Percentiles rank a stretch among this genome's conserved stretches.
Evolutionary conservation across 2,329 filamentous ascomycete genomes (phyloP).

Genomic region (Cladorrhinum sp.): DNA sequence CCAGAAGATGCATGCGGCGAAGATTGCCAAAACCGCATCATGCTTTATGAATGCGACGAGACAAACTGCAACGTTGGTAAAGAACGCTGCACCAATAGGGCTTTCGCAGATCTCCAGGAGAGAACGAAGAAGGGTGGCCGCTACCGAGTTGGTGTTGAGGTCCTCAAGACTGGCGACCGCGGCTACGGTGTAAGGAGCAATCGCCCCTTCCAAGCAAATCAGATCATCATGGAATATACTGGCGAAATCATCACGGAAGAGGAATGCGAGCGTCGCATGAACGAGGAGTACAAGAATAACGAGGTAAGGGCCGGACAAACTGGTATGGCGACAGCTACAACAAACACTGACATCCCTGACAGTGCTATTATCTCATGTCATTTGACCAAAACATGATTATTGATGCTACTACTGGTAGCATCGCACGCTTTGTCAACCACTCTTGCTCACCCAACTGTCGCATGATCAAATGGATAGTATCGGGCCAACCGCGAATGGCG

Average conservation of each 20-base stretch:
- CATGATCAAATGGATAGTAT: constrained; percentile 98
- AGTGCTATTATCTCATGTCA: constrained; percentile 98
- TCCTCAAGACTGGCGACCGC: constrained; percentile 83
- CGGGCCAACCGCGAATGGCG: constrained; percentile 91
- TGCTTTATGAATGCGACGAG: constrained; percentile 95
- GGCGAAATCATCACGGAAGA: constrained; percentile 95
- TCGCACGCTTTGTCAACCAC: constrained; percentile 97
- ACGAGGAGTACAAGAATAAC: constrained; percentile 88
- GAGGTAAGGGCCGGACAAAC: constrained; percentile 56
- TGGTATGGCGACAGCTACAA: constrained; percentile 2
- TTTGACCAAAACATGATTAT: constrained; percentile 99
- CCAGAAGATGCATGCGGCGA: constrained; percentile 80
- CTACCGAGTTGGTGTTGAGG: constrained; percentile 90
- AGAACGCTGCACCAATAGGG: constrained; percentile 77
- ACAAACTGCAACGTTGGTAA: constrained; percentile 79
- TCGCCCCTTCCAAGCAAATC: constrained; percentile 78
- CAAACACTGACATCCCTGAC: constrained; percentile 10
- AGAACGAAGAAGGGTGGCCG: constrained; percentile 76
- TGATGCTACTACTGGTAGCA: constrained; percentile 91
- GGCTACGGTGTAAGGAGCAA: constrained; percentile 92
- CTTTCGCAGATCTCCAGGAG: constrained; percentile 75
- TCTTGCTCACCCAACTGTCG: constrained; percentile 94
- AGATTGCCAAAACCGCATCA: constrained; percentile 88
- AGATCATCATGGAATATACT: constrained; percentile 98
- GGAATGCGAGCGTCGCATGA: constrained; percentile 92